Percentiles rank a stretch among this genome's conserved stretches.
Evolutionary conservation across 192 early-diverging fungal genomes (phyloP).

Genomic region (Coemansia sp.): DNA sequence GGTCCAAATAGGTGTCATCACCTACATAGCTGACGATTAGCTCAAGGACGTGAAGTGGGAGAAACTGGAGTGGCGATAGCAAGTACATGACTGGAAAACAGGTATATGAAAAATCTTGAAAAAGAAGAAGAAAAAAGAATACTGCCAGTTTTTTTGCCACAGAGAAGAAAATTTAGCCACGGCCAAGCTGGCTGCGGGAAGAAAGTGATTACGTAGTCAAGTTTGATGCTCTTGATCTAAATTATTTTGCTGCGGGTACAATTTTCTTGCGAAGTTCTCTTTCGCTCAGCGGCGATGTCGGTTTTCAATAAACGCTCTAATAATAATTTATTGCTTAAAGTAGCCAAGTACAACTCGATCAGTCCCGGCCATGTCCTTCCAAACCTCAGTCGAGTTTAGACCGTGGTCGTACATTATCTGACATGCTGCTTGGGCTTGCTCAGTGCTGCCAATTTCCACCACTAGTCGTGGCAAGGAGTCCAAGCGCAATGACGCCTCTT

Average conservation of each 20-base stretch:
- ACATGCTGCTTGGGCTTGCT: conserved; percentile 65
- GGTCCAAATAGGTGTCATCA: not conserved
- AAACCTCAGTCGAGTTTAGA: conserved; percentile 64
- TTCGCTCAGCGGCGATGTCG: not conserved
- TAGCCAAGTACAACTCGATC: conserved; percentile 69
- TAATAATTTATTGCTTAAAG: conserved; percentile 5
- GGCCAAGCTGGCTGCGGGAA: not conserved
- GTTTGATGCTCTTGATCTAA: not conserved
- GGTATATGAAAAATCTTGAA: not conserved
- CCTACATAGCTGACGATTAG: not conserved
- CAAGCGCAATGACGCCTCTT: too few relatives aligned
- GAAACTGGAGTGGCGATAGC: not conserved
- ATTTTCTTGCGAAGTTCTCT: too few relatives aligned
- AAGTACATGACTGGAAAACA: not conserved
- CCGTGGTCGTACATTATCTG: conserved; percentile 59
- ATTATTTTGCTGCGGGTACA: not conserved
- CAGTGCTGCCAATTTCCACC: conserved; percentile 80
- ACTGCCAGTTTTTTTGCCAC: not conserved
- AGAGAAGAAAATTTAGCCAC: not conserved
- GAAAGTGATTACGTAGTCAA: not conserved
- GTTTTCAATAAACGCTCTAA: not conserved
- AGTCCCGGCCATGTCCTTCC: conserved; percentile 79
- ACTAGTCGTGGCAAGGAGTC: conserved; percentile 66
- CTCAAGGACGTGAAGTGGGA: not conserved
- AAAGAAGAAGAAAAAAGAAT: not conserved